Evolutionary conservation across 2,329 filamentous ascomycete genomes (phyloP).

Genomic region (Chaetothyriales sp.): DNA sequence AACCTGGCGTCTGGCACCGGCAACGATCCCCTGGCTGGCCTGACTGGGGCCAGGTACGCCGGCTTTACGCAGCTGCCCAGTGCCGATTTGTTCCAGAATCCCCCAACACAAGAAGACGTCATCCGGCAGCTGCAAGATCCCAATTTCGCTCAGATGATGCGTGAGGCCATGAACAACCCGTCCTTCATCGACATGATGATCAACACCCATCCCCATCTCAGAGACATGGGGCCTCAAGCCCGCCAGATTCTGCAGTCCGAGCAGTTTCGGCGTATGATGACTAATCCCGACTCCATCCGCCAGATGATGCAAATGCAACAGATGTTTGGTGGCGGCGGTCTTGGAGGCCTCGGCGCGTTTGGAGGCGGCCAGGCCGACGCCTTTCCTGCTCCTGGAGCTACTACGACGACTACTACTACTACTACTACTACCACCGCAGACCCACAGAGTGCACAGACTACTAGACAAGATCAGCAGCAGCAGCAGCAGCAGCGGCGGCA

Average conservation of each 20-base stretch:
- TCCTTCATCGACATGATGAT: constrained; percentile 90
- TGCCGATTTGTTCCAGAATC: constrained; percentile 82
- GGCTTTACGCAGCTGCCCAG: constrained; percentile 81
- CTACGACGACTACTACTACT: too few species aligned
- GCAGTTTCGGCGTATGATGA: constrained; percentile 82
- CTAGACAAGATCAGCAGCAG: constrained; percentile 3
- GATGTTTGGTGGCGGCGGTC: constrained; percentile 35
- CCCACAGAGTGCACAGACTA: constrained; percentile 26
- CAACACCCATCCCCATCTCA: constrained; percentile 71
- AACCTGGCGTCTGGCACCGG: constrained; percentile 42
- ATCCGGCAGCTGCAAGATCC: constrained; percentile 79
- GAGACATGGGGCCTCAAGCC: constrained; percentile 56
- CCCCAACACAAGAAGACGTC: constrained; percentile 68
- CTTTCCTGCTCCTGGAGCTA: constrained; percentile 85
- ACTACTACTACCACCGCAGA: constrained; percentile 72
- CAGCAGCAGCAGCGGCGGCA: neutral
- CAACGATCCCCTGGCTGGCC: constrained; percentile 76
- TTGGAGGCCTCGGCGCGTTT: constrained; percentile 39
- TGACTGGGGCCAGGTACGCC: constrained; percentile 88
- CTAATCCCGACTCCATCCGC: constrained; percentile 71
- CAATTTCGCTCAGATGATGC: constrained; percentile 72
- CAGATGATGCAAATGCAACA: constrained; percentile 73
- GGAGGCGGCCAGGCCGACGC: constrained; percentile 31
- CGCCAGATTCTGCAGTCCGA: constrained; percentile 80
- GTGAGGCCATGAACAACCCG: constrained; percentile 92